Conservation (phyloP, 331 rosid species). For the Saraca asoca region DNA sequence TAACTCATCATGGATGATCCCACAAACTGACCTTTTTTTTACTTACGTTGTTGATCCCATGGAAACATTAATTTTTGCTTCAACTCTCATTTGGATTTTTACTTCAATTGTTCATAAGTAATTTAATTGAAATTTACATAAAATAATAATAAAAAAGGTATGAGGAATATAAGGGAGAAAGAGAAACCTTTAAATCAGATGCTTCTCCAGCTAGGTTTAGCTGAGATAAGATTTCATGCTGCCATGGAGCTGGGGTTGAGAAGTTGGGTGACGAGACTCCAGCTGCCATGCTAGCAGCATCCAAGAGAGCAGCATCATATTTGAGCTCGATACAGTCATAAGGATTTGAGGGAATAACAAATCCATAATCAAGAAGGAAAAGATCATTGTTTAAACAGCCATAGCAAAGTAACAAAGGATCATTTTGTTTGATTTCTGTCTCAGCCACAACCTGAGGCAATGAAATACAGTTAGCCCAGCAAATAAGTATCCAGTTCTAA, state of each 20-base stretch:
- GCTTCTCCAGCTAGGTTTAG: slow-evolving; percentile 77
- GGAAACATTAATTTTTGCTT: not conserved
- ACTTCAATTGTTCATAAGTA: slow-evolving; percentile 7
- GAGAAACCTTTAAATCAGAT: slow-evolving; percentile 72
- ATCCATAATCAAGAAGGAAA: slow-evolving; percentile 87
- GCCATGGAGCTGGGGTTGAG: slow-evolving; percentile 80
- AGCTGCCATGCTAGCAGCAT: slow-evolving; percentile 90
- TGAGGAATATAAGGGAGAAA: slow-evolving; percentile 2
- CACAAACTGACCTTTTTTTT: not conserved
- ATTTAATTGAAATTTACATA: not conserved
- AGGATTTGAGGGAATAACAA: slow-evolving; percentile 76
- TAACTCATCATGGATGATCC: not conserved
- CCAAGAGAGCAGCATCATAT: slow-evolving; percentile 83
- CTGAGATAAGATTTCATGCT: slow-evolving; percentile 60
- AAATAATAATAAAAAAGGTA: not conserved
- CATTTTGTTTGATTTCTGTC: slow-evolving; percentile 61
- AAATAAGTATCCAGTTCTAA: slow-evolving; percentile 10
- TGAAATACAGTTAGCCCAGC: slow-evolving; percentile 31
- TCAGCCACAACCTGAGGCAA: slow-evolving; percentile 81
- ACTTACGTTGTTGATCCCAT: not conserved
- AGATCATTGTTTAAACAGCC: slow-evolving; percentile 82
- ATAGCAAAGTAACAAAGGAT: slow-evolving; percentile 68
- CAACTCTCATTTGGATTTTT: not conserved
- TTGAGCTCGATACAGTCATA: slow-evolving; percentile 77
- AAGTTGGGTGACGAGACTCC: slow-evolving; percentile 79